Evolutionary conservation across 768 basidiomycete species (phyloP).

Genomic region (Thelephora aurantiotincta): DNA sequence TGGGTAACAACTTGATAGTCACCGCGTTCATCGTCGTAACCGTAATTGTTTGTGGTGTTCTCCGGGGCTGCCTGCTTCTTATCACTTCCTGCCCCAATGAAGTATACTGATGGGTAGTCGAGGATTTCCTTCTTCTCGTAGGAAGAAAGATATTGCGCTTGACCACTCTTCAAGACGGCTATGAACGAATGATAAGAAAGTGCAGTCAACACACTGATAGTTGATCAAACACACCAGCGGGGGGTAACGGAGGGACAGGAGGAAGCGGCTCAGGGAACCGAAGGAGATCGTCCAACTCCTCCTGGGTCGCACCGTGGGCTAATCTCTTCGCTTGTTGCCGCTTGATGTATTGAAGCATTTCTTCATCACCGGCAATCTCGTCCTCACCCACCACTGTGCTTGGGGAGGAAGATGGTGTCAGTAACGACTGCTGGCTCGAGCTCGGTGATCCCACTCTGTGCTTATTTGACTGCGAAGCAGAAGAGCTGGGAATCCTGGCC

Average conservation of each 20-base stretch:
- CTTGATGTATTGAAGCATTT: slow-evolving; percentile 91
- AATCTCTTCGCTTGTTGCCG: slow-evolving; percentile 83
- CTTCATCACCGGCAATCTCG: slow-evolving; percentile 82
- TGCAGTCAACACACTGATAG: neutral
- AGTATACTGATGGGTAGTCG: slow-evolving; percentile 78
- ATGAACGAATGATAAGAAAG: slow-evolving; percentile 7
- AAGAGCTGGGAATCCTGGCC: slow-evolving; percentile 34
- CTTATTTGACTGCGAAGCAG: slow-evolving; percentile 34
- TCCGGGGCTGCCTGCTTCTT: slow-evolving; percentile 75
- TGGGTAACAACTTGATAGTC: slow-evolving; percentile 85
- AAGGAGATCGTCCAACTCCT: slow-evolving; percentile 77
- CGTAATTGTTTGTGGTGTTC: slow-evolving; percentile 70
- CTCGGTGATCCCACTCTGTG: slow-evolving; percentile 48
- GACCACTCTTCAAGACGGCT: slow-evolving; percentile 56
- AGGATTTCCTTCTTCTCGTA: slow-evolving; percentile 87
- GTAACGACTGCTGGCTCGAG: slow-evolving; percentile 60
- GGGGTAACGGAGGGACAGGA: slow-evolving; percentile 50
- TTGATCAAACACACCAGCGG: slow-evolving; percentile 43
- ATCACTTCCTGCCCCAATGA: slow-evolving; percentile 59
- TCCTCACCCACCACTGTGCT: slow-evolving; percentile 65
- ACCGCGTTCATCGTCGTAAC: slow-evolving; percentile 96
- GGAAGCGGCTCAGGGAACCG: slow-evolving; percentile 85
- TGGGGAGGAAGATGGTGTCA: slow-evolving; percentile 75
- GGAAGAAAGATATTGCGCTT: slow-evolving; percentile 62
- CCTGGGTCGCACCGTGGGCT: slow-evolving; percentile 69